Conservation (phyloP, 768 basidiomycete species). For the Xerocomellus amylosporus region DNA sequence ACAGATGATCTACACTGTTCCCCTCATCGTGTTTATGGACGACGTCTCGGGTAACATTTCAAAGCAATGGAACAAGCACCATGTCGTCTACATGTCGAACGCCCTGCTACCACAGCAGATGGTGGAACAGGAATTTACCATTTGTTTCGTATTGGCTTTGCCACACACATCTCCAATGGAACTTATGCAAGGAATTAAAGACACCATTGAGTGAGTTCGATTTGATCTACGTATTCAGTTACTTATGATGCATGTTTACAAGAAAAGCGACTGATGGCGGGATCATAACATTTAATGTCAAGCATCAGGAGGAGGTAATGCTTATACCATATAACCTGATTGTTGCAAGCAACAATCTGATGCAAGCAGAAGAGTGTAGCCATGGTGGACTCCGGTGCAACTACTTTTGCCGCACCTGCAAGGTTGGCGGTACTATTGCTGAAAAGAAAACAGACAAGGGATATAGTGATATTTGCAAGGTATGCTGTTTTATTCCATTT, state of each 20-base stretch:
- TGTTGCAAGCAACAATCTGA: conserved; percentile 33
- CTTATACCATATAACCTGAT: conserved; percentile 23
- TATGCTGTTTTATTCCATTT: neutral
- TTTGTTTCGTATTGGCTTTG: neutral
- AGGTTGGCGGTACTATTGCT: conserved; percentile 26
- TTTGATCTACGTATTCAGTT: no score
- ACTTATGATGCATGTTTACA: no score
- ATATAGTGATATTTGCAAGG: conserved; percentile 18
- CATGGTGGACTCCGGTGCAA: conserved; percentile 33
- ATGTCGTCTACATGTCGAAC: neutral
- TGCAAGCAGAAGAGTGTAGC: conserved; percentile 36
- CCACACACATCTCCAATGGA: neutral
- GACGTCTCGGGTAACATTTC: neutral
- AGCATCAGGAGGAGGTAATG: conserved; percentile 18
- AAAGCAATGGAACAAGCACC: neutral
- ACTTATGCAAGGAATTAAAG: neutral
- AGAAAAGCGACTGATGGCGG: conserved; percentile 2
- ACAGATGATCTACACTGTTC: neutral
- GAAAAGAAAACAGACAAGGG: conserved; percentile 27
- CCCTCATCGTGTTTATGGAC: neutral
- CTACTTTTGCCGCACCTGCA: conserved; percentile 32
- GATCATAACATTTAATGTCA: conserved; percentile 23
- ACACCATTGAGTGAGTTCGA: neutral
- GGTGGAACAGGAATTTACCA: neutral
- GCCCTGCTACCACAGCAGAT: neutral